Evolutionary conservation across 768 basidiomycete genomes (phyloP).

Genomic region (Inosperma sp.): DNA sequence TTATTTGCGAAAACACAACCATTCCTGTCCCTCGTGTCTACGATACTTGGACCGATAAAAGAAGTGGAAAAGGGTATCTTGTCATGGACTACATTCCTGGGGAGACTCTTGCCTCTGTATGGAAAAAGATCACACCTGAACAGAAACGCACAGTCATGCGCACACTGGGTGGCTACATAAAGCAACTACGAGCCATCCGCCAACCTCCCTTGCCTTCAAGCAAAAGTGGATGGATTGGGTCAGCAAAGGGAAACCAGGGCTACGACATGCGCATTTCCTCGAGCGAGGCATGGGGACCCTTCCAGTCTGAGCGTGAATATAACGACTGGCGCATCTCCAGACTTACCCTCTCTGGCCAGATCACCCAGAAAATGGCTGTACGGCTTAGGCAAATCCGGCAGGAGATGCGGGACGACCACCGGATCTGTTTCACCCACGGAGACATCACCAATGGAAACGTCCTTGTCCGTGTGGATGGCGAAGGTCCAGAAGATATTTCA

Average conservation of each 20-base stretch:
- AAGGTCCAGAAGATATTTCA: slow-evolving; percentile 4
- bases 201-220: too few species aligned
- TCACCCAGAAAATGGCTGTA: background rate
- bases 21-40: too few species aligned
- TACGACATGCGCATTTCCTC: background rate
- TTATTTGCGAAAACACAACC: too few species aligned
- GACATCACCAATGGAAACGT: background rate
- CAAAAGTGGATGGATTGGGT: too few species aligned
- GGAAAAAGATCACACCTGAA: too few species aligned
- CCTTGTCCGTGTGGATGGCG: slow-evolving; percentile 4
- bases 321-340: slow-evolving; percentile 9
- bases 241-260: background rate
- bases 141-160: too few species aligned
- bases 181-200: too few species aligned
- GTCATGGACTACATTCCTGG: too few species aligned
- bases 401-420: slow-evolving; percentile 3
- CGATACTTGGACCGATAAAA: too few species aligned
- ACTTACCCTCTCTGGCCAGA: background rate
- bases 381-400: background rate
- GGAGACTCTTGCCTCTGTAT: too few species aligned
- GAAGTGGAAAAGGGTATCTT: too few species aligned
- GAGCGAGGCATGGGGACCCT: slow-evolving; percentile 2
- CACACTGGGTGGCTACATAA: too few species aligned
- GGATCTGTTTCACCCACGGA: slow-evolving; percentile 1
- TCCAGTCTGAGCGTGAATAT: background rate